Evolutionary conservation across 495 filamentous ascomycete genomes (phyloP), one percentile per base, ranked within the genome.

Genomic region (Durotheca rogersii): DNA sequence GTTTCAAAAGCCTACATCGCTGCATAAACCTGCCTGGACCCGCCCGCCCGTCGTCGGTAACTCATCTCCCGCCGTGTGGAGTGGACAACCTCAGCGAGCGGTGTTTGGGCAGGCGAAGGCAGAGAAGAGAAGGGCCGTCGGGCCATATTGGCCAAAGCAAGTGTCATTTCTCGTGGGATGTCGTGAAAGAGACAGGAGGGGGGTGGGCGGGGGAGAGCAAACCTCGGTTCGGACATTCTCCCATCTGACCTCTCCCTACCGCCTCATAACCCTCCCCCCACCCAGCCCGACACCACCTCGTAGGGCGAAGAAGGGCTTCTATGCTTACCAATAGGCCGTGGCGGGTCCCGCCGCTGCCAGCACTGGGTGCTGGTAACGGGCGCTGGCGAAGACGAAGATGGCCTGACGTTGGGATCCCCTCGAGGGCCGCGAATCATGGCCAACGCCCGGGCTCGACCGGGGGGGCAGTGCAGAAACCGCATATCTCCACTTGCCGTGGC

Each of bases 401-500:
- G 9, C 23, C 23, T 9, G 23, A 60, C 56, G 47, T 60, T 60
- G 51, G 41, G 20, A 39, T 49, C 27, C 38, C 47, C 33, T 34
- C 14, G 40, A 53, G 47, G 56, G 51, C 56, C 56, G 54, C 56
- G 50, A 32, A 48, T 40, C 27, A 30, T 40, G 56, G 51, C 56
- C 56, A 45, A 60, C 46, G 33, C 40, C 42, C 44, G 29, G 41
- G 42, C 47, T 51, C 46, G 38, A 51, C 34, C 47, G 51, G 34
- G 56, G 56, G 23, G 56, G 51, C 56, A 60, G 56, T 60, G 56
- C 46, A 47, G 16, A 12, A n/a, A 10, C n/a, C 10, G 25, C 25
- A 17, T n/a, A n/a, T 42, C 31, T 34, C 50, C 50, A 50, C 51
- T 6, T n/a, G 4, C 46, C 55, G 56, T 60, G 56, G 56, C 56